Percentiles rank a stretch among this genome's conserved stretches.
phyloP scores from a whole-genome alignment of 2,329 filamentous ascomycete genomes.

The Epichloe bromicola region DNA sequence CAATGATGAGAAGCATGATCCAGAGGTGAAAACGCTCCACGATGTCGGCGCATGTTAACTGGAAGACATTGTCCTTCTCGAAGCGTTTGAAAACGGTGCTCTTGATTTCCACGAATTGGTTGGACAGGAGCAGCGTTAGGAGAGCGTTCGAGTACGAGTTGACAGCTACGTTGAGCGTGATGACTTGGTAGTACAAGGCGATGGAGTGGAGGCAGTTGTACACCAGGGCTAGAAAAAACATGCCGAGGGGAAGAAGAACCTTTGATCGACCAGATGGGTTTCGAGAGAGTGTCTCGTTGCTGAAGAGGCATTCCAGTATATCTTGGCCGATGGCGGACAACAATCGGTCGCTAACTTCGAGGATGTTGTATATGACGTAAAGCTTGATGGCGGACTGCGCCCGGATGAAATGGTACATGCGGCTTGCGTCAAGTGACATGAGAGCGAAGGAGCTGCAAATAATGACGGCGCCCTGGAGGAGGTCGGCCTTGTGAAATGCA shows the following conservation, averaged over 20 bases:
- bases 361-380: constrained; percentile 96
- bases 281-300: constrained; percentile 78
- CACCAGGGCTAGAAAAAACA: constrained; percentile 73
- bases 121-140: constrained; percentile 82
- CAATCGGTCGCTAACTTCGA: constrained; percentile 83
- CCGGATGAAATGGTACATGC: constrained; percentile 96
- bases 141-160: constrained; percentile 97
- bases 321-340: constrained; percentile 90
- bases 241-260: constrained; percentile 73
- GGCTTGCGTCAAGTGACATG: constrained; percentile 85
- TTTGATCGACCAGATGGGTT: constrained; percentile 84
- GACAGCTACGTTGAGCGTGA: constrained; percentile 93
- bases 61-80: constrained; percentile 94
- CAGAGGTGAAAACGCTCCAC: constrained; percentile 96
- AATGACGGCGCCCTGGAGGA: constrained; percentile 81
- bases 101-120: constrained; percentile 98
- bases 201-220: constrained; percentile 86
- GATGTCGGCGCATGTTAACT: constrained; percentile 89
- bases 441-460: constrained; percentile 73
- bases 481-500: constrained; percentile 86
- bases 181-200: constrained; percentile 90
- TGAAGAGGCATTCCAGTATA: constrained; percentile 90
- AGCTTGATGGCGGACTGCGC: constrained; percentile 95
- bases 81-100: constrained; percentile 97
- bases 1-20: constrained; percentile 95